Percentiles rank a stretch among this genome's conserved stretches.
Evolutionary conservation across 805 yeast genomes (phyloP).

Genomic region (Lachancea mirantina): DNA sequence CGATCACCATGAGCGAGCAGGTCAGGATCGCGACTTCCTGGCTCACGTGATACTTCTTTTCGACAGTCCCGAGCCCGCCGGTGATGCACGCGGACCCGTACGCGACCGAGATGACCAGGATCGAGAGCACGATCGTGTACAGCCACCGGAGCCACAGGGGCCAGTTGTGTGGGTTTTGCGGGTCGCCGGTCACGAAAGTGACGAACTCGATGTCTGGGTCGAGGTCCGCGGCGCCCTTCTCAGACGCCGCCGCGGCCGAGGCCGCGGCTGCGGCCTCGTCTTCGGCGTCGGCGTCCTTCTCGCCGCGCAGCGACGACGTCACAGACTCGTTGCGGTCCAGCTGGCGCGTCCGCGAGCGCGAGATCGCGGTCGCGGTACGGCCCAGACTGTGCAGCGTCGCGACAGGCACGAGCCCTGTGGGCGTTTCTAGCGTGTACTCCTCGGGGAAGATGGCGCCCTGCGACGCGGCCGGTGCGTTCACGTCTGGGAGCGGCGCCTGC

Average conservation of each 20-base stretch:
- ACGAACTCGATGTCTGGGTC: slow-evolving; percentile 77
- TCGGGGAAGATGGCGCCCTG: slow-evolving; percentile 76
- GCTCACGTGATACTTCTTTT: slow-evolving; percentile 61
- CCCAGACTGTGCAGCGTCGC: slow-evolving; percentile 64
- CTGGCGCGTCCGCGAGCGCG: slow-evolving; percentile 34
- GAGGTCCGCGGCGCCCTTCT: slow-evolving; percentile 29
- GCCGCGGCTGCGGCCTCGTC: slow-evolving; percentile 4
- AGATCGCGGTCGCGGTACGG: slow-evolving; percentile 36
- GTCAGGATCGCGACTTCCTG: slow-evolving; percentile 72
- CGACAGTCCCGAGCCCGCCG: slow-evolving; percentile 69
- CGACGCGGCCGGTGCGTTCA: slow-evolving; percentile 45
- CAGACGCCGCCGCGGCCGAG: slow-evolving; percentile 11
- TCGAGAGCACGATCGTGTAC: slow-evolving; percentile 61
- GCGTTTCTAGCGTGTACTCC: slow-evolving; percentile 82
- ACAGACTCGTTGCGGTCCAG: slow-evolving; percentile 16
- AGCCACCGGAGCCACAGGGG: slow-evolving; percentile 44
- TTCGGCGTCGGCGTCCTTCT: slow-evolving; percentile 14
- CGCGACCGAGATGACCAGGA: slow-evolving; percentile 81
- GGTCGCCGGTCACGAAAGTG: slow-evolving; percentile 71
- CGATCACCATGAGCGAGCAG: slow-evolving; percentile 82
- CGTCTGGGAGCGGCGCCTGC: slow-evolving; percentile 48
- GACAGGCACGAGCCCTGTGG: slow-evolving; percentile 81
- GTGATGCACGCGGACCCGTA: slow-evolving; percentile 89
- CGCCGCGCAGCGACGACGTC: slow-evolving; percentile 6
- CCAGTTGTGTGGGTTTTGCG: slow-evolving; percentile 92